Conservation (phyloP, 164 flowering plant genomes). For the Akebia trifoliata region DNA sequence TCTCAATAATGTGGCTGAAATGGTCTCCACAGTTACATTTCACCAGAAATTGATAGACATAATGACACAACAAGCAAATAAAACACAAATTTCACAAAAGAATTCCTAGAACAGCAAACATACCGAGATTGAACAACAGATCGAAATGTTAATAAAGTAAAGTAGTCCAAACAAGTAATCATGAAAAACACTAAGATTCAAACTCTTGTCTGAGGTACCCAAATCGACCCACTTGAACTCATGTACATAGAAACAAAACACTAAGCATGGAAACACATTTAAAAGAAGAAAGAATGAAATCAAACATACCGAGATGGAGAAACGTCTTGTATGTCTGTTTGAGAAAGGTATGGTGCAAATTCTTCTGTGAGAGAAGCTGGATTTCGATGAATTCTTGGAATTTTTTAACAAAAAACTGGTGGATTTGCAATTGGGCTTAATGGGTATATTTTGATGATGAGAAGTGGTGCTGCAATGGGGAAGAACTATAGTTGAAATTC, state of each 20-base stretch:
- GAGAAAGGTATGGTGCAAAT: conserved; percentile 10
- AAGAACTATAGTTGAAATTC: conserved; percentile 18
- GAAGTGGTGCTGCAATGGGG: conserved; percentile 3
- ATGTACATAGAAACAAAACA: not conserved
- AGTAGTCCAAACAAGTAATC: not conserved
- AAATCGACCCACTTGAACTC: not conserved
- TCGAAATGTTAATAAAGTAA: not conserved
- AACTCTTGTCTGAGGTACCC: not conserved
- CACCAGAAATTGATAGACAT: too few relatives aligned
- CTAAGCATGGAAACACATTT: not conserved
- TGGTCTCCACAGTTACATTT: too few relatives aligned
- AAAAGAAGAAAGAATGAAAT: not conserved
- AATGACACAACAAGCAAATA: too few relatives aligned
- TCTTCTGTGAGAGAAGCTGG: conserved; percentile 7
- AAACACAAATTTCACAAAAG: too few relatives aligned
- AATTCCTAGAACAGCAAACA: too few relatives aligned
- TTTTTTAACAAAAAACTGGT: conserved; percentile 3
- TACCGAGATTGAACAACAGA: not conserved
- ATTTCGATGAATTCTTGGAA: not conserved
- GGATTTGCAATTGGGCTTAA: conserved; percentile 13
- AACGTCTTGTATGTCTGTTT: conserved; percentile 11
- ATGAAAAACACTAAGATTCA: too few relatives aligned
- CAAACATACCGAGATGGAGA: conserved; percentile 36
- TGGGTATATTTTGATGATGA: conserved; percentile 10
- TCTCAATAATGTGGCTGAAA: too few relatives aligned